phyloP scores from a whole-genome alignment of 1,284 basidiomycete species.

The Hymenochaete sp. region DNA sequence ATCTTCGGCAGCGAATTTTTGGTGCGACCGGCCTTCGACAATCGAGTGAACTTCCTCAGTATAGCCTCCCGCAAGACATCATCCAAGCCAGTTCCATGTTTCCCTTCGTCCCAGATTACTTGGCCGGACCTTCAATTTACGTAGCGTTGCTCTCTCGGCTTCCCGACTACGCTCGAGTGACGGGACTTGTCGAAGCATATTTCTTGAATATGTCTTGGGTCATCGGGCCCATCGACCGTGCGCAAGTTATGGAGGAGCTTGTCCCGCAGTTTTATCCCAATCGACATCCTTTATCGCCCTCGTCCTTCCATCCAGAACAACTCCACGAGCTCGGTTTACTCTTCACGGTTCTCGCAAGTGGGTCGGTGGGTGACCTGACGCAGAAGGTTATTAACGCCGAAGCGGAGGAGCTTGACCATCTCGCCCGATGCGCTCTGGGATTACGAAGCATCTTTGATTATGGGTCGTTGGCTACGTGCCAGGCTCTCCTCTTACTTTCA shows the following conservation, averaged over 20 bases:
- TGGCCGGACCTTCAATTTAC: neutral
- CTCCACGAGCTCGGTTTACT: constrained; percentile 18
- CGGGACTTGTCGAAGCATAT: constrained; percentile 21
- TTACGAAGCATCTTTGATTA: constrained; percentile 19
- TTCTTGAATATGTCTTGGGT: constrained; percentile 22
- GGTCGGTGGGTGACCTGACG: constrained; percentile 20
- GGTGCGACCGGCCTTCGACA: neutral
- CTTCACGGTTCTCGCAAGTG: constrained; percentile 20
- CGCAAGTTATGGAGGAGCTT: constrained; percentile 16
- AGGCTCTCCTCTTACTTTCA: constrained; percentile 12
- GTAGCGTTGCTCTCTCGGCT: constrained; percentile 4
- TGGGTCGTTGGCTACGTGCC: constrained; percentile 16
- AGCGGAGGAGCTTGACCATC: constrained; percentile 21
- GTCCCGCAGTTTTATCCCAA: constrained; percentile 1
- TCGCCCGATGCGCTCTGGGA: constrained; percentile 21
- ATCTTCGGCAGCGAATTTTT: neutral
- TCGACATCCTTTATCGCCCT: neutral
- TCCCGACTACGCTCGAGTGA: constrained; percentile 17
- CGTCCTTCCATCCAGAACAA: neutral
- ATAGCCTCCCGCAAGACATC: neutral
- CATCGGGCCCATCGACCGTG: constrained; percentile 15
- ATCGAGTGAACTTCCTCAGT: neutral
- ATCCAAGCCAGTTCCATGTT: constrained; percentile 10
- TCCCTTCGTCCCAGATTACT: constrained; percentile 4
- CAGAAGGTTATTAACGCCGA: constrained; percentile 20